phyloP scores from a whole-genome alignment of 768 basidiomycete genomes.

The Leccinum obscurum region DNA sequence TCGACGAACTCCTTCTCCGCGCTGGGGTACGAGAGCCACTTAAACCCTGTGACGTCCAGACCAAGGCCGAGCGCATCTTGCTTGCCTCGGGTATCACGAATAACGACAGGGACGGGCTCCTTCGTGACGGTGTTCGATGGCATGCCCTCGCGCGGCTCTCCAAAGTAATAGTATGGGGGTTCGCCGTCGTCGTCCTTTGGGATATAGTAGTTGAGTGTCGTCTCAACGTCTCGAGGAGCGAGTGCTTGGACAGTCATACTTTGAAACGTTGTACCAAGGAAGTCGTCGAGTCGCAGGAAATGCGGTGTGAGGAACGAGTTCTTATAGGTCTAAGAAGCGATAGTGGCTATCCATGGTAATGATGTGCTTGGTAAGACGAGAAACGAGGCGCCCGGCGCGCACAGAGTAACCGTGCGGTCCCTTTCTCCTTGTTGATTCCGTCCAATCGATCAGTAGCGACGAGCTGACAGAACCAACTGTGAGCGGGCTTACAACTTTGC shows the following conservation, averaged over 20 bases:
- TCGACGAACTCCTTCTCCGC: constrained; percentile 38
- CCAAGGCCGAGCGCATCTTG: constrained; percentile 27
- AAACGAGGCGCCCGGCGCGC: no score
- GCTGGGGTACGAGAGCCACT: constrained; percentile 34
- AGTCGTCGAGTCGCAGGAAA: neutral
- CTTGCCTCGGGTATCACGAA: constrained; percentile 32
- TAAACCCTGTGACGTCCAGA: constrained; percentile 42
- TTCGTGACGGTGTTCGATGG: constrained; percentile 29
- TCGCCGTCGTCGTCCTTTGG: constrained; percentile 22
- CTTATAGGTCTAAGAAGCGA: no score
- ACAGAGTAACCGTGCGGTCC: no score
- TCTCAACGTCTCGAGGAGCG: constrained; percentile 34
- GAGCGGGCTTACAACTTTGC: no score
- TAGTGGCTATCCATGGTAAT: no score
- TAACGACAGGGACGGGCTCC: constrained; percentile 5
- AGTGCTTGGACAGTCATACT: constrained; percentile 25
- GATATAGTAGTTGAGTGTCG: constrained; percentile 37
- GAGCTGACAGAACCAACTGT: no score
- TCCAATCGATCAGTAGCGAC: no score
- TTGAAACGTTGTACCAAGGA: neutral
- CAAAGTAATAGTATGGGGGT: constrained; percentile 31
- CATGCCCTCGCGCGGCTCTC: constrained; percentile 21
- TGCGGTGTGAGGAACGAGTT: no score
- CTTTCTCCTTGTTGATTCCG: no score
- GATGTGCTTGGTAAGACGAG: no score